These are phyloP conservation scores for Macadamia integrifolia DNA, from an alignment of 164 flowering plant genomes.

Conservation along the genomic window DNA sequence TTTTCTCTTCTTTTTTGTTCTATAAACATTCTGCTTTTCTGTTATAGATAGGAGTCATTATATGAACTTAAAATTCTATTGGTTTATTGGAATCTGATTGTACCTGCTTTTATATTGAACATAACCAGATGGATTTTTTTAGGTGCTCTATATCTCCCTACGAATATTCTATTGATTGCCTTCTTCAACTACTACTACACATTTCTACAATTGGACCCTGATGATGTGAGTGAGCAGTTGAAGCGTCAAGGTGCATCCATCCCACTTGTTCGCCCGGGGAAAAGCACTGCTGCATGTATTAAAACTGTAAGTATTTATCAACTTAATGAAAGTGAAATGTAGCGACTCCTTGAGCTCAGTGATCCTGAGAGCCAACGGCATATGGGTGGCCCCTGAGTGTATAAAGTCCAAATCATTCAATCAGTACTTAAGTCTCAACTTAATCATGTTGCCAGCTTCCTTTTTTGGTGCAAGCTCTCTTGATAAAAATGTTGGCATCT, in stretches of 20 bases:
- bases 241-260: conserved; percentile 99
- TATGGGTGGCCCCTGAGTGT: background rate
- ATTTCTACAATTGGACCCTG: conserved; percentile 96
- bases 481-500: background rate
- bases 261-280: conserved; percentile 97
- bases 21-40: no score
- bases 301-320: conserved; percentile 52
- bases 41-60: no score
- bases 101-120: background rate
- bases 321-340: background rate
- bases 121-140: conserved; percentile 19
- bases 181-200: conserved; percentile 99
- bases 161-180: conserved; percentile 84
- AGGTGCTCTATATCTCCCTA: conserved; percentile 92
- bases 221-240: conserved; percentile 95
- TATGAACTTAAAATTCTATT: background rate
- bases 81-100: background rate
- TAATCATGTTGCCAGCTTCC: background rate
- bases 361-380: background rate
- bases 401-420: background rate
- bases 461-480: no score
- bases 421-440: background rate
- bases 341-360: background rate
- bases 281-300: conserved; percentile 83
- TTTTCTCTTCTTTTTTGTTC: no score